Evolutionary conservation across 352 stramenopile species (phyloP), one percentile per base, ranked within the genome.

Genomic region (Phytophthora megakarya): DNA sequence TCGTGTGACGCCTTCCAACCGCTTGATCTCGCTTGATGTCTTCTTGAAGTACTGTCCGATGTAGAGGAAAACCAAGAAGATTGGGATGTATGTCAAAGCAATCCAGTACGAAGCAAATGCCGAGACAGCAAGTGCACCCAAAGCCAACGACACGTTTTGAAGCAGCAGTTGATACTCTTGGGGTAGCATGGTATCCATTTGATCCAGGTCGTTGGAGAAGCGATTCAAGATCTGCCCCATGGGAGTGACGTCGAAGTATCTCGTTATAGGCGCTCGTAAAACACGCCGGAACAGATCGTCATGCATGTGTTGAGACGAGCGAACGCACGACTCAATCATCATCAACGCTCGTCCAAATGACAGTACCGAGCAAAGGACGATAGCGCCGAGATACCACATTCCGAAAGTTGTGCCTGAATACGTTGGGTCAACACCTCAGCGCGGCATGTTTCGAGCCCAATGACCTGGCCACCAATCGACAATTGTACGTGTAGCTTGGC

Each of bases 41-140:
- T 78, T 76, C 51, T 97, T 85, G 69, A 96, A 97, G 25, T 98
- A 98, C 18, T 92, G 87, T 2, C 82, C 77, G 5, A 68, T 70
- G 21, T 73, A 40, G 5, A 79, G 51, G 53, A 89, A 93, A 28
- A 90, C 64, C 26, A 75, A 16, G 3, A 88, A 46, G 12, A 90
- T 65, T 5, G 82, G 91, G 10, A 91, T 73, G 19, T 88, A 81
- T 15, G 83, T 58, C 11, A 87, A 32, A 0, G 57, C 65, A 49
- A 90, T 77, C 62, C 61, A 75, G 33, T 70, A 70, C 0, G 67
- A 81, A 8, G 75, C 68, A 19, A 76, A 65, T 3, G 66, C 73
- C 9, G 72, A 87, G 18, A 87, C 75, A 0, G 81, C 49, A 3
- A 83, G 60, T 3, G 59, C 58, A 16, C 69, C 73, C 6, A 78